Conservation (phyloP, 225 moss, liverwort and hornwort species). For the Physcomitrium patens region DNA sequence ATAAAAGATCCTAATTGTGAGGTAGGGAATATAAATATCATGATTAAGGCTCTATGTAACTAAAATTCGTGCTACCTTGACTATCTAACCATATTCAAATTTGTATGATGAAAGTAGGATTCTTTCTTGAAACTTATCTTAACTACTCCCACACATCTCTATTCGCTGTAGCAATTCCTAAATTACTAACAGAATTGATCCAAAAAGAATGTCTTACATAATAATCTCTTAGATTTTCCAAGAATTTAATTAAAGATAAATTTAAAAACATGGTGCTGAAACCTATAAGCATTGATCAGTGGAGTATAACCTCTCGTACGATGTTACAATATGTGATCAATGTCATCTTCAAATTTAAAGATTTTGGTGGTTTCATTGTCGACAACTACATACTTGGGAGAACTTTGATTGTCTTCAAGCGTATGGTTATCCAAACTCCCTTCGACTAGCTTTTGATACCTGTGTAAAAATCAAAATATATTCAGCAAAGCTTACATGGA, state of each 20-base stretch:
- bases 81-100: too few relatives aligned
- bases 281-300: not conserved
- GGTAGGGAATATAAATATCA: not conserved
- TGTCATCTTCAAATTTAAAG: slow-evolving; percentile 23
- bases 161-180: too few relatives aligned
- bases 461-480: slow-evolving; percentile 17
- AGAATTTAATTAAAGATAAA: too few relatives aligned
- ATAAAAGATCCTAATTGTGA: slow-evolving; percentile 3
- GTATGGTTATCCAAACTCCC: slow-evolving; percentile 22
- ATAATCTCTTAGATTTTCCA: too few relatives aligned
- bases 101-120: too few relatives aligned
- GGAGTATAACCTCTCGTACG: not conserved
- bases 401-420: slow-evolving; percentile 18
- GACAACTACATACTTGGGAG: slow-evolving; percentile 30
- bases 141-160: too few relatives aligned
- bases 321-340: slow-evolving; percentile 24
- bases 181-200: too few relatives aligned
- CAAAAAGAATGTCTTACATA: too few relatives aligned
- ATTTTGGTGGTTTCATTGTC: slow-evolving; percentile 12
- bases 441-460: slow-evolving; percentile 52
- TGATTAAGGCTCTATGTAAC: not conserved
- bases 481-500: not conserved
- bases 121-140: too few relatives aligned
- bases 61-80: not conserved
- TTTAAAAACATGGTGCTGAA: not conserved